Conservation (phyloP, 140 eudicot genomes). For the Ambrosia hybrid region DNA sequence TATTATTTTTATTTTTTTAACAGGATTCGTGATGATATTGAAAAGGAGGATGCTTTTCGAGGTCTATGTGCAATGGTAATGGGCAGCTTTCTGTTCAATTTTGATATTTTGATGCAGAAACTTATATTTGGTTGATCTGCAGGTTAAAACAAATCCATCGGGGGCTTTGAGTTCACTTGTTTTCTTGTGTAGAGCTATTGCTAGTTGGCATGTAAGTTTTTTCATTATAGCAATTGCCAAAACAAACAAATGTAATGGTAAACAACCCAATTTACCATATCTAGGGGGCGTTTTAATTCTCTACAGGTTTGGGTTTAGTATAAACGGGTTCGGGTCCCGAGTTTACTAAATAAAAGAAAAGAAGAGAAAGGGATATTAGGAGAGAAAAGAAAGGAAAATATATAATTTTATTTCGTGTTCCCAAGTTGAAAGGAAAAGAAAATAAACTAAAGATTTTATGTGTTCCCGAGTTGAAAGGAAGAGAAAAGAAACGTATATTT, state of each 20-base stretch:
- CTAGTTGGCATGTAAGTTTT: slow-evolving; percentile 92
- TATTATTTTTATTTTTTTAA: slow-evolving; percentile 12
- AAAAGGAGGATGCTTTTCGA: slow-evolving; percentile 97
- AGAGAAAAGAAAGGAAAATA: too few species aligned
- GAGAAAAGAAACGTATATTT: too few species aligned
- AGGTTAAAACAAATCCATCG: slow-evolving; percentile 92
- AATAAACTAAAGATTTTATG: too few species aligned
- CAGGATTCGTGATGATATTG: slow-evolving; percentile 97
- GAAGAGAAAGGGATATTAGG: too few species aligned
- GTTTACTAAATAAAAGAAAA: too few species aligned
- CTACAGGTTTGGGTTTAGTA: too few species aligned
- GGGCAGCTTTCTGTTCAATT: neutral
- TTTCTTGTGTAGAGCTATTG: slow-evolving; percentile 77
- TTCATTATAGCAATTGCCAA: neutral
- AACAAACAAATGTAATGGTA: neutral
- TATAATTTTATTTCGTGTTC: too few species aligned
- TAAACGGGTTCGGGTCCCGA: neutral
- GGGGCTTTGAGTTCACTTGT: slow-evolving; percentile 87
- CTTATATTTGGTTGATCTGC: slow-evolving; percentile 28
- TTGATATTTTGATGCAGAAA: slow-evolving; percentile 12
- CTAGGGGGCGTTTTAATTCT: neutral
- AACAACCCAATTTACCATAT: neutral
- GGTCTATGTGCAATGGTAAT: slow-evolving; percentile 89
- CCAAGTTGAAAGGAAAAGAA: too few species aligned
- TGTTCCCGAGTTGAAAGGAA: too few species aligned